Conservation (phyloP, 2,329 filamentous ascomycete genomes). For the Nigrograna mackinnonii region DNA sequence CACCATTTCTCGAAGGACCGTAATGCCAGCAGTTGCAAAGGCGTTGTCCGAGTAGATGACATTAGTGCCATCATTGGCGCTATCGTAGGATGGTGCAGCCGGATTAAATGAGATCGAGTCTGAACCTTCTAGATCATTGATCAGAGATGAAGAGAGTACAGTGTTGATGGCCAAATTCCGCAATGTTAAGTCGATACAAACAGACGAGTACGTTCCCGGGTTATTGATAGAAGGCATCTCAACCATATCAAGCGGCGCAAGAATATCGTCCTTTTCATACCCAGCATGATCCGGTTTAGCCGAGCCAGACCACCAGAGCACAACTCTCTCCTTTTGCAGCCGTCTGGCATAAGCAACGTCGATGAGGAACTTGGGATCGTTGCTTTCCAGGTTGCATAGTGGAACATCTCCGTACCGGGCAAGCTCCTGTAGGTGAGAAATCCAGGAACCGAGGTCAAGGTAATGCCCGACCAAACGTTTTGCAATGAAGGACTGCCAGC, state of each 20-base stretch:
- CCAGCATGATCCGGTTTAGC: constrained; percentile 92
- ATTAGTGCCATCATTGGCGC: constrained; percentile 64
- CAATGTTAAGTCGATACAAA: constrained; percentile 93
- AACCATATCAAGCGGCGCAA: constrained; percentile 80
- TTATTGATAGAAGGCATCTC: constrained; percentile 94
- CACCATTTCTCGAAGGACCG: constrained; percentile 95
- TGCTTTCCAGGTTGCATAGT: constrained; percentile 90
- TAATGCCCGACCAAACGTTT: constrained; percentile 88
- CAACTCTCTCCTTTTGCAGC: constrained; percentile 86
- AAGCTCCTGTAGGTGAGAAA: constrained; percentile 83
- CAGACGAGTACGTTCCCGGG: constrained; percentile 89
- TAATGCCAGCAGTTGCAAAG: constrained; percentile 88
- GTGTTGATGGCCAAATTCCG: constrained; percentile 98
- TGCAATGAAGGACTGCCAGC: constrained; percentile 90
- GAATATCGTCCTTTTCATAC: constrained; percentile 89
- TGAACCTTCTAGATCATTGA: constrained; percentile 92
- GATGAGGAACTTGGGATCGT: constrained; percentile 93
- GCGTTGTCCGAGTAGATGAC: constrained; percentile 83
- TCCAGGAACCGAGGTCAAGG: constrained; percentile 89
- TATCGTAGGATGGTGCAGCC: constrained; percentile 64
- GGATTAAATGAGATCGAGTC: constrained; percentile 87
- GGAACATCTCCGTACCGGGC: constrained; percentile 93
- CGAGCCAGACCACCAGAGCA: constrained; percentile 94
- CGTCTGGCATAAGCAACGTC: constrained; percentile 92
- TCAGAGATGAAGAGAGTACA: constrained; percentile 91